Conservation (phyloP, 1,139 yeast genomes). For the Yamadazyma spencermartinsiae region DNA sequence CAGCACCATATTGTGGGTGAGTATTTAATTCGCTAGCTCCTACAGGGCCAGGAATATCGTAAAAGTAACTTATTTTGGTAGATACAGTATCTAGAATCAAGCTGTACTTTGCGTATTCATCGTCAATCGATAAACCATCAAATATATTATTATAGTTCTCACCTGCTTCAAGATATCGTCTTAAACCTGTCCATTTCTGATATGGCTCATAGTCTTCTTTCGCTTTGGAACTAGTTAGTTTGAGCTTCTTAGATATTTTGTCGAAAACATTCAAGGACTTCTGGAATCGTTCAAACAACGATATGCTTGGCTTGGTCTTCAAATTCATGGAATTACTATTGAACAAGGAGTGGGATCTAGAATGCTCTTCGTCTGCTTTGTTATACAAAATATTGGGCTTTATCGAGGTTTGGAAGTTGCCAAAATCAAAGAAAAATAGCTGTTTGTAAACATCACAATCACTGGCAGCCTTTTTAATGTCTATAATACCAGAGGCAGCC, state of each 20-base stretch:
- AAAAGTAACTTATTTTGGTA: conserved; percentile 58
- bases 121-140: conserved; percentile 32
- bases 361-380: conserved; percentile 28
- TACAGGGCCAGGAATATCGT: conserved; percentile 68
- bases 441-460: conserved; percentile 56
- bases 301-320: conserved; percentile 7
- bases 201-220: conserved; percentile 8
- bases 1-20: conserved; percentile 65
- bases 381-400: conserved; percentile 60
- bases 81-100: conserved; percentile 64
- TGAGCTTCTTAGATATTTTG: conserved; percentile 2
- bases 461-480: conserved; percentile 51
- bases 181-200: conserved; percentile 42
- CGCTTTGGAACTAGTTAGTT: conserved; percentile 3
- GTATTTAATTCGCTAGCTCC: conserved; percentile 15
- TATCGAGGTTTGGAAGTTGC: conserved; percentile 57
- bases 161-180: conserved; percentile 41
- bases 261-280: conserved; percentile 15
- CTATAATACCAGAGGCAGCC: conserved; percentile 58
- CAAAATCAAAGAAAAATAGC: conserved; percentile 42
- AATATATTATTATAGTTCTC: conserved; percentile 33
- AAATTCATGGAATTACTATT: conserved; percentile 3
- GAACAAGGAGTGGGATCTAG: conserved; percentile 7
- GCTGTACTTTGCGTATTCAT: conserved; percentile 85
- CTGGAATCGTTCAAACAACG: conserved; percentile 23